Percentiles rank a stretch among this genome's conserved stretches.
These are phyloP conservation scores for Globisporangium lucens DNA, from an alignment of 352 stramenopile species.

Conservation along the genomic window DNA sequence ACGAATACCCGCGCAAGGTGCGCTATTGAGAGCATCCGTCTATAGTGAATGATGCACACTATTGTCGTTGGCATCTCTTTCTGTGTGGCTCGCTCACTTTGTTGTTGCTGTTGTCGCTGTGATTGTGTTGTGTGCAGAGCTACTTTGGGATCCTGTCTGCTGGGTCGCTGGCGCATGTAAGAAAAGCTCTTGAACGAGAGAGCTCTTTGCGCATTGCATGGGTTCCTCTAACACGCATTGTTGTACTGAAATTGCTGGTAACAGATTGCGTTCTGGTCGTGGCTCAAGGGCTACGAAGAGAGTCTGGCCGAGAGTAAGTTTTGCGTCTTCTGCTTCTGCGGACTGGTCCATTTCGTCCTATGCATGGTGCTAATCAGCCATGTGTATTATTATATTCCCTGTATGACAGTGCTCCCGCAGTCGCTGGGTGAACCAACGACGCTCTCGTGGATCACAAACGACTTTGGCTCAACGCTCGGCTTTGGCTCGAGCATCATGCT, in stretches of 20 bases:
- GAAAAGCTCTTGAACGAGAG: conserved; percentile 13
- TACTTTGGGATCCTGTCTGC: conserved; percentile 84
- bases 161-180: conserved; percentile 73
- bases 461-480: conserved; percentile 72
- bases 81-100: neutral
- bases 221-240: neutral
- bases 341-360: neutral
- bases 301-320: conserved; percentile 75
- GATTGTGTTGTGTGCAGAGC: conserved; percentile 25
- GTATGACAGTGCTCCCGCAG: conserved; percentile 43
- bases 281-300: conserved; percentile 86
- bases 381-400: neutral
- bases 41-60: neutral
- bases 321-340: neutral
- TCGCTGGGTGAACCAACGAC: conserved; percentile 65
- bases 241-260: neutral
- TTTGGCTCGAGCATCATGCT: conserved; percentile 83
- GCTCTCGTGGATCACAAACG: conserved; percentile 78
- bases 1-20: conserved; percentile 84
- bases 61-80: neutral
- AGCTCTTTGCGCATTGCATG: neutral
- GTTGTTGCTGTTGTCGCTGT: neutral
- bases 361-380: neutral
- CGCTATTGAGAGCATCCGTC: neutral
- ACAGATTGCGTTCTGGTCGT: conserved; percentile 87